Evolutionary conservation across 495 filamentous ascomycete species (phyloP).

Genomic region (Xylaria sp.): DNA sequence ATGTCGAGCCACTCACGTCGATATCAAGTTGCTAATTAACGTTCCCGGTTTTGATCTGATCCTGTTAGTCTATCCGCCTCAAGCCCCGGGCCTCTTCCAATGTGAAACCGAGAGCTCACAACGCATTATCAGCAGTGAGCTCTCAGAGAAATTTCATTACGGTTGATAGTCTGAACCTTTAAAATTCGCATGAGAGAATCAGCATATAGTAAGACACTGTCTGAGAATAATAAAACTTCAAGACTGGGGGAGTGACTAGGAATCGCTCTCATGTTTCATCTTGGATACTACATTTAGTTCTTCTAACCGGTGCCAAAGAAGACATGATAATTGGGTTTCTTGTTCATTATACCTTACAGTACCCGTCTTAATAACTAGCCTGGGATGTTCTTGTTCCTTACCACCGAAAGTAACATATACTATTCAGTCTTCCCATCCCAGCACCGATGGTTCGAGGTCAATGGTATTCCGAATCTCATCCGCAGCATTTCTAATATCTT

Average conservation of each 20-base stretch:
- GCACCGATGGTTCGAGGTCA: neutral
- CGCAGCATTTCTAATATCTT: neutral
- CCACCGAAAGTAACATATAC: neutral
- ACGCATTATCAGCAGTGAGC: neutral
- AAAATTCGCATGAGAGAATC: neutral
- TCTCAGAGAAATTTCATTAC: neutral
- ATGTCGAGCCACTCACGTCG: neutral
- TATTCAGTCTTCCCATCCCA: no score
- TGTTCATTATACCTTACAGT: neutral
- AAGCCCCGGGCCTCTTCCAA: neutral
- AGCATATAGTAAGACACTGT: slow-evolving; percentile 9
- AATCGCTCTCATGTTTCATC: neutral
- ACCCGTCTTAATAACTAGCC: neutral
- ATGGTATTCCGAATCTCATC: neutral
- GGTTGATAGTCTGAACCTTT: neutral
- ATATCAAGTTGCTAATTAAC: neutral
- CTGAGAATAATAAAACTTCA: neutral
- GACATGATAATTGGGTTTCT: neutral
- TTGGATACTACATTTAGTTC: neutral
- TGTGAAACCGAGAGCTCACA: neutral
- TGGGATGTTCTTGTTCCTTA: neutral
- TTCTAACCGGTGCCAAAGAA: neutral
- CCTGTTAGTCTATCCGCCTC: neutral
- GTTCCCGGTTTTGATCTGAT: neutral
- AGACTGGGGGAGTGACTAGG: neutral